phyloP scores from a whole-genome alignment of 345 rosid genomes.

The Capsella bursapastoris region DNA sequence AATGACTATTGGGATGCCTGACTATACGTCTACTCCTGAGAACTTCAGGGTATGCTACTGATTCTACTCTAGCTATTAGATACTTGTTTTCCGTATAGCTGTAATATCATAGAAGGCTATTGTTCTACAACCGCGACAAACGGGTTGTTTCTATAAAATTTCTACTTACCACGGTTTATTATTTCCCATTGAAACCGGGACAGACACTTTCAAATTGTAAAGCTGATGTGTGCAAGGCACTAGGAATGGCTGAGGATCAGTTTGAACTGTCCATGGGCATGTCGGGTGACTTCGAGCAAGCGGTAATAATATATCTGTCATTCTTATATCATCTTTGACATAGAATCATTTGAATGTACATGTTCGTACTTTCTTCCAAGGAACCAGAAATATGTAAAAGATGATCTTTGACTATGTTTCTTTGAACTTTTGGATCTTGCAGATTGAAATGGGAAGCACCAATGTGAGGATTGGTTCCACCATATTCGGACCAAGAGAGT shows the following conservation, averaged over 20 bases:
- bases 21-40: constrained; percentile 84
- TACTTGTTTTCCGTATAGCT: background rate
- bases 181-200: background rate
- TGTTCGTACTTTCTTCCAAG: constrained; percentile 28
- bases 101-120: background rate
- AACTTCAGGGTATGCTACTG: constrained; percentile 71
- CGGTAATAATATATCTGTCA: constrained; percentile 51
- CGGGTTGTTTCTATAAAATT: background rate
- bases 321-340: background rate
- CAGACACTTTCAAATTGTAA: constrained; percentile 76
- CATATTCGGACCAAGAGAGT: constrained; percentile 88
- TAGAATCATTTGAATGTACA: constrained; percentile 15
- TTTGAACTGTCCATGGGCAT: constrained; percentile 97
- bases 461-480: constrained; percentile 92
- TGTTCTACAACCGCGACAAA: background rate
- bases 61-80: background rate
- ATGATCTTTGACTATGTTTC: constrained; percentile 11
- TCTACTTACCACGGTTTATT: constrained; percentile 14
- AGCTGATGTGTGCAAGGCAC: constrained; percentile 80
- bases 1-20: constrained; percentile 96
- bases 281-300: constrained; percentile 93
- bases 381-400: background rate
- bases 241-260: constrained; percentile 66
- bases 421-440: constrained; percentile 36
- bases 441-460: constrained; percentile 95